A percentile compares a stretch with the other conserved stretches of the same genome.
phyloP scores from a whole-genome alignment of 106 monocot species.

The Dendrobium chrysotoxum region DNA sequence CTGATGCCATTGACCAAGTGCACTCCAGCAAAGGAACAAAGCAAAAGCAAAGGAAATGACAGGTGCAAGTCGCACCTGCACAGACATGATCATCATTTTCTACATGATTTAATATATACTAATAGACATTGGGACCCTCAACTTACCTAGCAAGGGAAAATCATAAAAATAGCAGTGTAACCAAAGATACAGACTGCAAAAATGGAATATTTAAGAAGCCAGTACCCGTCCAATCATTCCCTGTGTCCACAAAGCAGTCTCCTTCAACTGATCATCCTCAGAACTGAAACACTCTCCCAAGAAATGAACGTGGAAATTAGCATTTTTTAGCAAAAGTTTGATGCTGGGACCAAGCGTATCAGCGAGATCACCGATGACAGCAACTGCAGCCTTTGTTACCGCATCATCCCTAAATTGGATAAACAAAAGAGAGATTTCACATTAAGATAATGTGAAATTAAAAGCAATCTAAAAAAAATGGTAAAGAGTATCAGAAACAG shows the following conservation, averaged over 20 bases:
- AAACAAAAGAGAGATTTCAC: not conserved
- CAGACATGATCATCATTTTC: not conserved
- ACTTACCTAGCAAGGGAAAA: not conserved
- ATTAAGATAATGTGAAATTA: too few species aligned
- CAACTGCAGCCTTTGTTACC: slow-evolving; percentile 51
- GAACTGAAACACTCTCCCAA: slow-evolving; percentile 46
- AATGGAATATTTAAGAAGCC: not conserved
- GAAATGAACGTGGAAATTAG: slow-evolving; percentile 25
- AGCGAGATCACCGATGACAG: slow-evolving; percentile 54
- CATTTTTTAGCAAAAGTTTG: slow-evolving; percentile 22
- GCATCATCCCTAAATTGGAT: slow-evolving; percentile 36
- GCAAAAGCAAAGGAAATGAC: not conserved
- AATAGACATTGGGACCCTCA: not conserved
- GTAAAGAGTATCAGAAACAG: not conserved
- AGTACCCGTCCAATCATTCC: slow-evolving; percentile 9
- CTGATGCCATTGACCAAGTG: not conserved
- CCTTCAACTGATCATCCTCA: slow-evolving; percentile 35
- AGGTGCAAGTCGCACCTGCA: not conserved
- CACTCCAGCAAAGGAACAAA: not conserved
- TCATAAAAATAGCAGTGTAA: not conserved
- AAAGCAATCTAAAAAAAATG: too few species aligned
- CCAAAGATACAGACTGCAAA: not conserved
- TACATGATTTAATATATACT: not conserved
- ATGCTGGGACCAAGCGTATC: slow-evolving; percentile 38
- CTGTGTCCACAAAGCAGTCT: slow-evolving; percentile 42